A percentile compares a stretch with the other conserved stretches of the same genome.
These are phyloP conservation scores for Nakaseomyces sp. DNA, from an alignment of 1,139 yeast species.

Conservation along the genomic window DNA sequence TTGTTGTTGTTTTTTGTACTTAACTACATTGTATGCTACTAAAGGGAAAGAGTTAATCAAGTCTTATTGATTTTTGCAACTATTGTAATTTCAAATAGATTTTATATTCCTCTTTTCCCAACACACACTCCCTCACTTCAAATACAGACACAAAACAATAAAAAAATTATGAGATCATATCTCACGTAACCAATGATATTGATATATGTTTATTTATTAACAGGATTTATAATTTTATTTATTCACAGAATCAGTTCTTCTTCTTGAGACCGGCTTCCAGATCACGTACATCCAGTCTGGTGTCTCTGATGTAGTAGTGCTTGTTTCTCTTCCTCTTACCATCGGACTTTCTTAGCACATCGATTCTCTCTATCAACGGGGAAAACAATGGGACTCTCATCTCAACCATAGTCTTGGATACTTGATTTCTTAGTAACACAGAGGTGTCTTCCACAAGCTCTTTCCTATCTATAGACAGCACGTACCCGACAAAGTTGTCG, in stretches of 20 bases:
- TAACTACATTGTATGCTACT: neutral
- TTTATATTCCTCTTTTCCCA: too few relatives aligned
- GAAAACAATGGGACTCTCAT: constrained; percentile 68
- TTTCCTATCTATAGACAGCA: constrained; percentile 63
- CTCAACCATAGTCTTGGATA: constrained; percentile 74
- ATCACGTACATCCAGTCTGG: constrained; percentile 76
- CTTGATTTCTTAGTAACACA: constrained; percentile 67
- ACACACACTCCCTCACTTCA: too few relatives aligned
- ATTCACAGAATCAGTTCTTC: constrained; percentile 8
- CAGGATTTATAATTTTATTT: neutral
- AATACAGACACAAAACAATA: constrained; percentile 1
- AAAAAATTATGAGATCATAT: neutral
- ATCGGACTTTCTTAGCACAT: constrained; percentile 62
- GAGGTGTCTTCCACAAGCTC: constrained; percentile 48
- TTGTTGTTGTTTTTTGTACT: neutral
- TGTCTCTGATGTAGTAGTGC: constrained; percentile 79
- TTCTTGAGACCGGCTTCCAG: constrained; percentile 41
- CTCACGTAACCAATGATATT: neutral
- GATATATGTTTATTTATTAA: neutral
- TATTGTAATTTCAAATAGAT: too few relatives aligned
- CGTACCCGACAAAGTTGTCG: constrained; percentile 59
- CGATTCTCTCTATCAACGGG: constrained; percentile 67
- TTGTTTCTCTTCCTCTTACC: constrained; percentile 63
- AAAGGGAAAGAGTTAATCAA: too few relatives aligned
- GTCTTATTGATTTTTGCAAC: too few relatives aligned